Conservation (phyloP, 192 early-diverging fungal species). For the Tieghemiomyces parasiticus region DNA sequence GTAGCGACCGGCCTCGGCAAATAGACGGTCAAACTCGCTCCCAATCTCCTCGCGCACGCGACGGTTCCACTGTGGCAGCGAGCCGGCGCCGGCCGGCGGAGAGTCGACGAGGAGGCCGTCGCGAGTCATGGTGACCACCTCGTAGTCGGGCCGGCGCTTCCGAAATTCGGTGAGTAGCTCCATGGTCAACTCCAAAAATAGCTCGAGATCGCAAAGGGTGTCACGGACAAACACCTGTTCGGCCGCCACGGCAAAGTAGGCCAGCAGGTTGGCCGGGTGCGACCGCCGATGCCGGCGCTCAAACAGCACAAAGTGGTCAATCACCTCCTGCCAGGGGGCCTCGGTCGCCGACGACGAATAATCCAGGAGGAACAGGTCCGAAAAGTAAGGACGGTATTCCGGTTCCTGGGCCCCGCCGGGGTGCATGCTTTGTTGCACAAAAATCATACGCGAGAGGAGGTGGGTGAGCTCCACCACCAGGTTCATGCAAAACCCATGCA, state of each 20-base stretch:
- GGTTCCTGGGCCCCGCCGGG: slow-evolving; percentile 12
- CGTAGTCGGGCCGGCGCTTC: slow-evolving; percentile 32
- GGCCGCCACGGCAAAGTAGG: slow-evolving; percentile 24
- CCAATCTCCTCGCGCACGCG: slow-evolving; percentile 33
- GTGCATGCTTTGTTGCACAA: slow-evolving; percentile 10
- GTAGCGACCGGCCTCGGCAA: slow-evolving; percentile 13
- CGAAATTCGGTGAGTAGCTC: slow-evolving; percentile 32
- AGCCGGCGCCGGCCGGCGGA: neutral
- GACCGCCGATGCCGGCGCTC: slow-evolving; percentile 21
- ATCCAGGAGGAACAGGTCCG: slow-evolving; percentile 20
- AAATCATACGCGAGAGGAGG: slow-evolving; percentile 23
- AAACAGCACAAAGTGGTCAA: slow-evolving; percentile 21
- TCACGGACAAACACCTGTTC: slow-evolving; percentile 27
- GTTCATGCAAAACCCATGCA: slow-evolving; percentile 29
- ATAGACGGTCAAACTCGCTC: slow-evolving; percentile 32
- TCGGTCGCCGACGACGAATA: neutral
- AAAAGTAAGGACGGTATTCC: slow-evolving; percentile 21
- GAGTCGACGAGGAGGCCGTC: slow-evolving; percentile 17
- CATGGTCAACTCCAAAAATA: slow-evolving; percentile 23
- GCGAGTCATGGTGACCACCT: slow-evolving; percentile 21
- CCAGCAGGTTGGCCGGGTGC: slow-evolving; percentile 19
- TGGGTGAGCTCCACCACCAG: slow-evolving; percentile 26
- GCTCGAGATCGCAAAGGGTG: slow-evolving; percentile 26
- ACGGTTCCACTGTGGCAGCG: slow-evolving; percentile 17
- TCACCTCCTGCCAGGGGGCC: slow-evolving; percentile 28